Evolutionary conservation across 2,329 filamentous ascomycete species (phyloP), one percentile per base, ranked within the genome.

Genomic region (Ceratocystis ficicola): DNA sequence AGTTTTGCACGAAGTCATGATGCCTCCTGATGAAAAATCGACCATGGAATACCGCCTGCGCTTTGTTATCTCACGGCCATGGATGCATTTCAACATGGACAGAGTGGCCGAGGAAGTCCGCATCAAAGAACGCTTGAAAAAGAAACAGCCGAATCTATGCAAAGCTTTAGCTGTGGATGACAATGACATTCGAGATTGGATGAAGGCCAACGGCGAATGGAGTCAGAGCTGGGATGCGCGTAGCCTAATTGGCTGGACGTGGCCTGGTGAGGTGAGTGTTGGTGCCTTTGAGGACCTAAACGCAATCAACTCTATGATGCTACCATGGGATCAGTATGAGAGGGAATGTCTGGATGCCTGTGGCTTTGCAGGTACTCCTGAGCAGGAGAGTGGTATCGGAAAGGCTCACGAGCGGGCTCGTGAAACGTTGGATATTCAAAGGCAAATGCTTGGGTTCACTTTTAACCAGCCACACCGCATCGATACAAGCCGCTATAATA

Each of bases 21-120:
- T n/a, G 28, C 44, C 20, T 8, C 44, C 62, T 6, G 5, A 41
- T n/a, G 46, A 64, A 46, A 22, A 63, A 8, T 15, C 60, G 1
- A n/a, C 61, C 6, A 22, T 62, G 28, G 60, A 17, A 28, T 28
- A 36, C 28, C 55, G 62, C 12, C 20, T 65, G 5, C 12, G 50
- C 17, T 68, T 36, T 30, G 17, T 68, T 3, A 60, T 68, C 15
- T 41, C 41, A 5, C 63, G 66, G 5, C 66, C 66, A 3, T 68
- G 66, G 66, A 50, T 68, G 63, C 66, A 68, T 30, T 65, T 48
- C 46, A 46, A 65, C 17, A 46, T 63, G 44, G 59, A 65, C 28
- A 44, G 36, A n/a, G 25, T 41, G 8, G 25, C 55, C 1, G 63
- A 68, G 10, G 44, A 60, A 17, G 55, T 60, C 36, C 66, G 66